A percentile compares a stretch with the other conserved stretches of the same genome.
Conservation (phyloP, 768 basidiomycete genomes). For the Multifurca ochricompacta region DNA sequence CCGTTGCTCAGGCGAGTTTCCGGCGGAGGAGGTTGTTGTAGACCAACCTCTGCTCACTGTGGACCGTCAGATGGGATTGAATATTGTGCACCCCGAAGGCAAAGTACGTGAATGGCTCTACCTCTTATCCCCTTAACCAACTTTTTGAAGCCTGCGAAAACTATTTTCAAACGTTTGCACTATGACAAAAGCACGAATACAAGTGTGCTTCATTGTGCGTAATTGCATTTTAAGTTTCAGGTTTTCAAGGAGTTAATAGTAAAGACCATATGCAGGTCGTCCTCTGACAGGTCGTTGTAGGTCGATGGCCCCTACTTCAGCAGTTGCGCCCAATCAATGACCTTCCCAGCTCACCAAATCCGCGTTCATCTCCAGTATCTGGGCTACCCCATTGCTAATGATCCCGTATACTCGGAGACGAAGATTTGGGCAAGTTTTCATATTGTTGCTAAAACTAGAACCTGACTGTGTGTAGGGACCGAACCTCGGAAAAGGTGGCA, state of each 20-base stretch:
- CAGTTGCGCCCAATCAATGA: not conserved
- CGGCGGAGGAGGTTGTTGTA: slow-evolving; percentile 74
- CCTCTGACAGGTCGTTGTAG: slow-evolving; percentile 90
- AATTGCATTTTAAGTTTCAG: not conserved
- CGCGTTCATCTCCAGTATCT: slow-evolving; percentile 94
- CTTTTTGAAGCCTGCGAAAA: slow-evolving; percentile 63
- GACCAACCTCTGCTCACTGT: slow-evolving; percentile 85
- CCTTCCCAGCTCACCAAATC: slow-evolving; percentile 79
- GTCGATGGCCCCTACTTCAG: slow-evolving; percentile 28
- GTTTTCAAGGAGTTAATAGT: slow-evolving; percentile 1
- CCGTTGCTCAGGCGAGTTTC: slow-evolving; percentile 77
- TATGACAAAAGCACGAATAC: slow-evolving; percentile 78
- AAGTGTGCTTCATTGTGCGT: slow-evolving; percentile 78
- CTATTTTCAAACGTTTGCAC: slow-evolving; percentile 73
- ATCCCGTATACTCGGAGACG: slow-evolving; percentile 81
- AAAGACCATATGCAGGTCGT: slow-evolving; percentile 42
- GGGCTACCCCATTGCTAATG: slow-evolving; percentile 91
- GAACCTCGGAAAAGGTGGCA: slow-evolving; percentile 68
- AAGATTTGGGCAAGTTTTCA: slow-evolving; percentile 59
- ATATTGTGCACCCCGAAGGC: slow-evolving; percentile 91
- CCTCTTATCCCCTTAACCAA: not conserved
- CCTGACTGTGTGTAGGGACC: slow-evolving; percentile 43
- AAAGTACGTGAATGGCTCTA: slow-evolving; percentile 50
- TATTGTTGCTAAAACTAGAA: not conserved
- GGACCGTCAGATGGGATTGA: slow-evolving; percentile 94